Conservation (phyloP, 352 stramenopile species). For the Peronosclerospora sorghi region DNA sequence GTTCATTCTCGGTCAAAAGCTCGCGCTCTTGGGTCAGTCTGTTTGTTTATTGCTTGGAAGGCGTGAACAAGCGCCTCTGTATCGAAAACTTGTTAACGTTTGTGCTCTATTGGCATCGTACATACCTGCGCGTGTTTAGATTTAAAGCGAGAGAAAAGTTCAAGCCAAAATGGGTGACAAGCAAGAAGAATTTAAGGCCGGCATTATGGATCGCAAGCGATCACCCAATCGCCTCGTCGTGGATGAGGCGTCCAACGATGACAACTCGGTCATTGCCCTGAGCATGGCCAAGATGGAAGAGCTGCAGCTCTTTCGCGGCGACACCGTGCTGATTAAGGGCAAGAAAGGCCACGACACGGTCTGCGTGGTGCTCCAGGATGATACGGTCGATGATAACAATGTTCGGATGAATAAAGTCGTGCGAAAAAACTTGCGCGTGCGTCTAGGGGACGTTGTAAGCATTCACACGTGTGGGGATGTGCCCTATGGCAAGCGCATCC, state of each 20-base stretch:
- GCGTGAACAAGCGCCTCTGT: too few species aligned
- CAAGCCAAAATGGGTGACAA: conserved; percentile 18
- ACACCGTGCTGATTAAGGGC: conserved; percentile 98
- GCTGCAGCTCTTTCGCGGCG: conserved; percentile 96
- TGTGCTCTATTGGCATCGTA: too few species aligned
- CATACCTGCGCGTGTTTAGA: too few species aligned
- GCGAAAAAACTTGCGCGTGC: conserved; percentile 97
- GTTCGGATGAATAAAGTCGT: conserved; percentile 99
- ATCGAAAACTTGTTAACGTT: too few species aligned
- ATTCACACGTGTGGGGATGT: conserved; percentile 95
- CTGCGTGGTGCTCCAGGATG: conserved; percentile 96
- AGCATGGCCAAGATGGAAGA: conserved; percentile 96
- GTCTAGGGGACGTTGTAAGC: conserved; percentile 96
- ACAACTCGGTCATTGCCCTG: conserved; percentile 95
- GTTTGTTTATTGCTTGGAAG: too few species aligned
- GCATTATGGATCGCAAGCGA: conserved; percentile 89
- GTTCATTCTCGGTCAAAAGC: too few species aligned
- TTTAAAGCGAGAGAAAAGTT: conserved; percentile 3
- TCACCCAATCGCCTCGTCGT: conserved; percentile 98
- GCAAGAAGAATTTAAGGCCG: conserved; percentile 77
- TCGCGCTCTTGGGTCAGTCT: too few species aligned
- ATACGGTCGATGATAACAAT: conserved; percentile 94
- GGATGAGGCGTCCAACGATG: conserved; percentile 95
- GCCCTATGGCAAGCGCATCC: conserved; percentile 97
- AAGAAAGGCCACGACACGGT: conserved; percentile 98